phyloP scores from a whole-genome alignment of 768 basidiomycete genomes.

The Mycena haematopus region DNA sequence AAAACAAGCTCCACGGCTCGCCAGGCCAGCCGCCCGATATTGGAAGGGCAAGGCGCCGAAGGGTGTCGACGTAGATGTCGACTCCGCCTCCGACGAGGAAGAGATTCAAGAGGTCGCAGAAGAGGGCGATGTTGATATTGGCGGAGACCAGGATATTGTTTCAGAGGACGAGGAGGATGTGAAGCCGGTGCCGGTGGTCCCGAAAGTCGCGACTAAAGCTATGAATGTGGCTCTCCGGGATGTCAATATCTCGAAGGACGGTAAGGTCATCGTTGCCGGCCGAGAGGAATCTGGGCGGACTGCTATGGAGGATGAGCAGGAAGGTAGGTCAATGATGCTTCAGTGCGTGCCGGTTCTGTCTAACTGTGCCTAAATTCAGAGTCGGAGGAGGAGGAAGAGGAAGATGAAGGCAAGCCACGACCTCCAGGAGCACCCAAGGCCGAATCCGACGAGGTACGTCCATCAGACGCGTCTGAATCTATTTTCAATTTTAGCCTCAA shows the following conservation, averaged over 20 bases:
- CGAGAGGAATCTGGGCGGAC: conserved; percentile 82
- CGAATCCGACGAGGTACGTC: conserved; percentile 36
- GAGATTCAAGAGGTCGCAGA: conserved; percentile 45
- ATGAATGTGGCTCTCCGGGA: conserved; percentile 82
- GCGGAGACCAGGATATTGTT: conserved; percentile 60
- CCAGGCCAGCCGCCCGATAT: conserved; percentile 85
- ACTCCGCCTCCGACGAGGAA: conserved; percentile 72
- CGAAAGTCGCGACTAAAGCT: conserved; percentile 46
- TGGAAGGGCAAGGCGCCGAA: conserved; percentile 92
- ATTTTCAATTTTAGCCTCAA: conserved; percentile 38
- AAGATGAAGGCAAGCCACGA: conserved; percentile 54
- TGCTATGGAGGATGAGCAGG: conserved; percentile 59
- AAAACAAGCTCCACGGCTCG: conserved; percentile 78
- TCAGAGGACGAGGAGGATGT: conserved; percentile 49
- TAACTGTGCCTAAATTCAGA: conserved; percentile 28
- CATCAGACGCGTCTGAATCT: conserved; percentile 7
- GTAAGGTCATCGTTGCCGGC: conserved; percentile 81
- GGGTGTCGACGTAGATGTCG: conserved; percentile 59
- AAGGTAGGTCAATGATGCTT: conserved; percentile 37
- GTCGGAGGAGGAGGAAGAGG: conserved; percentile 48
- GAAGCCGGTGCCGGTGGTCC: conserved; percentile 38
- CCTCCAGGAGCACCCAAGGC: conserved; percentile 29
- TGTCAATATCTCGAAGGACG: conserved; percentile 81
- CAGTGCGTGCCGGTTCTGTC: neutral
- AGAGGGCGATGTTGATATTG: conserved; percentile 66